Conservation (phyloP, 495 filamentous ascomycete genomes). For the Hypoxylon fuscum region DNA sequence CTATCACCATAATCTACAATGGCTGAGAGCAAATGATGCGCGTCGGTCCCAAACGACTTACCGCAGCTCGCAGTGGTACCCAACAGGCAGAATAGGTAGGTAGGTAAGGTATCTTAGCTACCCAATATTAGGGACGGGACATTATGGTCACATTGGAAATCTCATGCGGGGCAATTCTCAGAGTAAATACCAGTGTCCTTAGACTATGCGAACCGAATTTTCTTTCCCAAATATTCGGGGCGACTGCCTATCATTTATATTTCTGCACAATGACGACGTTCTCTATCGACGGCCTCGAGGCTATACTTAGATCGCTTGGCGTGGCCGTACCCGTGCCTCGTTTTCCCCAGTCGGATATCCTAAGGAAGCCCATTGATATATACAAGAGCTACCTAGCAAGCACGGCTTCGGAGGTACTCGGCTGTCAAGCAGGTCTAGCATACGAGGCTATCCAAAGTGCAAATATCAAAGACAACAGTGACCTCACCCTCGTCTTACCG, state of each 20-base stretch:
- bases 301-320: constrained; percentile 19
- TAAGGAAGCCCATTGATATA: constrained; percentile 40
- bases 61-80: neutral
- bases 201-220: too few species aligned
- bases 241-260: neutral
- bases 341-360: constrained; percentile 21
- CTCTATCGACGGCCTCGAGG: constrained; percentile 25
- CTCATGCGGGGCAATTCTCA: too few species aligned
- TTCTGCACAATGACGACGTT: constrained; percentile 7
- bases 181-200: too few species aligned
- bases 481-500: constrained; percentile 46
- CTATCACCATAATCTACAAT: neutral
- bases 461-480: constrained; percentile 41
- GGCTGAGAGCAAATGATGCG: neutral
- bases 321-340: constrained; percentile 21
- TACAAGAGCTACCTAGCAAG: constrained; percentile 38
- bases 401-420: constrained; percentile 26
- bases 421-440: constrained; percentile 29
- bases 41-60: neutral
- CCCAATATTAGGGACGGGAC: neutral
- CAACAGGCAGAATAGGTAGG: too few species aligned
- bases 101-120: too few species aligned
- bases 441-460: constrained; percentile 45
- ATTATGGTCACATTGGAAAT: too few species aligned
- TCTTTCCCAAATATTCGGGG: neutral